phyloP scores from a whole-genome alignment of 2,329 filamentous ascomycete species.

The Zasmidium citrigriseum region DNA sequence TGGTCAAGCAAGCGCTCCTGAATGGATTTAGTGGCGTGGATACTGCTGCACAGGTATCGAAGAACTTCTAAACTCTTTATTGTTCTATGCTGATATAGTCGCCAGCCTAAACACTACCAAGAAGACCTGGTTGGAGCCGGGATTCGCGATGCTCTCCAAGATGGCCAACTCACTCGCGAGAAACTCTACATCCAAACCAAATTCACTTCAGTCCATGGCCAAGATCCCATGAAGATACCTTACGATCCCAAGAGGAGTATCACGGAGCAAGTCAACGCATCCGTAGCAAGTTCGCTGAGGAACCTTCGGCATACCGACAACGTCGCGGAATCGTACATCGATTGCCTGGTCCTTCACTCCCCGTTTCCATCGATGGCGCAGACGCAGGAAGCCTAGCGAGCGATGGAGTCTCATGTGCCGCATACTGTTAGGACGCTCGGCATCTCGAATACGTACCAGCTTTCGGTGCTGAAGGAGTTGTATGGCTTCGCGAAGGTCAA shows the following conservation, averaged over 20 bases:
- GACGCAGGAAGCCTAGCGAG: conserved; percentile 66
- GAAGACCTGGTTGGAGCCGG: conserved; percentile 71
- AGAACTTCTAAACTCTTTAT: not conserved
- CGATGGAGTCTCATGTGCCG: conserved; percentile 68
- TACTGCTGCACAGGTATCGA: conserved; percentile 65
- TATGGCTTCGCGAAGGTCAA: conserved; percentile 50
- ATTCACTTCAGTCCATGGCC: conserved; percentile 66
- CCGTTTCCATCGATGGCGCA: conserved; percentile 52
- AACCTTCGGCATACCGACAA: conserved; percentile 54
- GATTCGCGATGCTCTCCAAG: conserved; percentile 60
- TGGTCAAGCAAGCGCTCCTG: conserved; percentile 69
- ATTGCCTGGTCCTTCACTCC: conserved; percentile 61
- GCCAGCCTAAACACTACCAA: conserved; percentile 68
- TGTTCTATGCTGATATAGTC: not conserved
- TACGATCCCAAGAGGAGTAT: conserved; percentile 63
- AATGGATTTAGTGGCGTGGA: conserved; percentile 73
- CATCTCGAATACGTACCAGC: conserved; percentile 69
- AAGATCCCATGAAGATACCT: conserved; percentile 60
- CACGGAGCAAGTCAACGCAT: conserved; percentile 65
- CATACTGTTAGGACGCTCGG: conserved; percentile 66
- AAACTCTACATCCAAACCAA: conserved; percentile 83
- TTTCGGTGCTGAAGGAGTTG: conserved; percentile 58
- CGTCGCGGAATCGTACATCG: conserved; percentile 54
- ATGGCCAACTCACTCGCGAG: conserved; percentile 58
- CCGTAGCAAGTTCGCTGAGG: conserved; percentile 65